Base-by-base conservation (phyloP, 352 stramenopile genomes). In the Globisporangium nagaii region DNA sequence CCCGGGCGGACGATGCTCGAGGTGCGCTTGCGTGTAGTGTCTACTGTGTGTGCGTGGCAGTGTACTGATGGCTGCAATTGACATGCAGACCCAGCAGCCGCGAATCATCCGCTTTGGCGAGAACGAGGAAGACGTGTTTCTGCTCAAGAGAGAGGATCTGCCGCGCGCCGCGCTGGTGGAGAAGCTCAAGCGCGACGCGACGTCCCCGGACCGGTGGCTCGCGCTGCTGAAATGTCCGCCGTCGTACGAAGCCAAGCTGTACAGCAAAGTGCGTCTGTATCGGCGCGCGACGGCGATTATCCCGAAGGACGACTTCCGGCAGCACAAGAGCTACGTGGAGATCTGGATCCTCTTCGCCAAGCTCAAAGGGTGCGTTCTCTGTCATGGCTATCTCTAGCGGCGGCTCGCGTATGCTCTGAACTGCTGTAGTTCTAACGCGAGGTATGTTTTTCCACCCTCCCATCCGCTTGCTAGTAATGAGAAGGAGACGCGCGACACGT, bases 281-380 rank as follows among this genome's bases (percentile, higher is more conserved):
- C 60, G 63, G 19, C 76, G 77, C 17, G 73, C 75, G 10, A 70
- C 71, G 20, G 66, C 61, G 46, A 65, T 77, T 28, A 62, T 84
- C 17, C 47, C 70, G 36, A 68, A 68, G 22, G 41, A 72, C 4
- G 51, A 54, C 28, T 66, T 40, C 50, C 61, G 73, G 4, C 53
- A 65, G 25, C 45, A 58, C 12, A 57, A 46, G 3, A 75, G 64
- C 39, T 88, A 78, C 52, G 78, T 70, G 32, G 73, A 88, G 47
- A 71, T 90, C n/a, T 81, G 65, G 58, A 71, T 90, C 35, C 74
- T 79, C 41, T 69, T 71, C 39, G 79, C 76, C 31, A 75, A 78
- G 42, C 36, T 84, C 30, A 66, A 70, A 59, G 68, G 71, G 71
- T 79, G 46, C 34, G 69, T 65, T 36, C 20, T 7, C 22, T 31